Evolutionary conservation across 192 early-diverging fungal species (phyloP), one percentile per base, ranked within the genome.

Genomic region (Coemansia sp.): DNA sequence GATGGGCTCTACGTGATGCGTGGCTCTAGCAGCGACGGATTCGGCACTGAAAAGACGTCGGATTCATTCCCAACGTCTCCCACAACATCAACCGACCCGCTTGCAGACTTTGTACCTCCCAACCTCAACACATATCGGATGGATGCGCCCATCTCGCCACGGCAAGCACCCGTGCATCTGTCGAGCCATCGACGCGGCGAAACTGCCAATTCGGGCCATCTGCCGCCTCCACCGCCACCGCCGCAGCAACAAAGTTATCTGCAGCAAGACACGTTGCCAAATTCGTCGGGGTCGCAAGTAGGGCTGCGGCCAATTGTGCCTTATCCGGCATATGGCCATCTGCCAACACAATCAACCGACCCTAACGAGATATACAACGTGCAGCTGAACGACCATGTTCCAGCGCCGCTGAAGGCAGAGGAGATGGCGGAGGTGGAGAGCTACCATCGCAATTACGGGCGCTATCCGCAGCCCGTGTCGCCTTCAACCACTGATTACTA

Each of bases 361-460:
- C 16, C 44, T 19, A 53, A 50, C 14, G 70, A 65, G 42, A 72
- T 72, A n/a, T 72, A 72, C 63, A 66, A 72, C 30, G 70, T 72
- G 36, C 58, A 63, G 40, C 46, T 72, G 43, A 62, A 66, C 51
- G 70, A 72, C 63, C 70, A 72, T 20, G 70, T 72, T 11, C 70
- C 70, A 37, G 31, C 59, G 41, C 70, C 70, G 16, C 50, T 72
- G 35, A 59, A 56, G 37, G 55, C 70, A 3, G 70, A 72, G 59
- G 70, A 72, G 56, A 72, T 72, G 70, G 70, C 70, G 1, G 70
- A 53, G 41, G 69, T 71, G 15, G 51, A 72, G 44, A 52, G 54
- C 41, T 49, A 61, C 23, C 63, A 55, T 23, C 45, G 63, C 49
- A 60, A 45, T 37, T 31, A 42, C 23, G 30, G 52, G 11, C 37